Conservation (phyloP, 2,329 filamentous ascomycete species). For the Neopestalotiopsis sp. region DNA sequence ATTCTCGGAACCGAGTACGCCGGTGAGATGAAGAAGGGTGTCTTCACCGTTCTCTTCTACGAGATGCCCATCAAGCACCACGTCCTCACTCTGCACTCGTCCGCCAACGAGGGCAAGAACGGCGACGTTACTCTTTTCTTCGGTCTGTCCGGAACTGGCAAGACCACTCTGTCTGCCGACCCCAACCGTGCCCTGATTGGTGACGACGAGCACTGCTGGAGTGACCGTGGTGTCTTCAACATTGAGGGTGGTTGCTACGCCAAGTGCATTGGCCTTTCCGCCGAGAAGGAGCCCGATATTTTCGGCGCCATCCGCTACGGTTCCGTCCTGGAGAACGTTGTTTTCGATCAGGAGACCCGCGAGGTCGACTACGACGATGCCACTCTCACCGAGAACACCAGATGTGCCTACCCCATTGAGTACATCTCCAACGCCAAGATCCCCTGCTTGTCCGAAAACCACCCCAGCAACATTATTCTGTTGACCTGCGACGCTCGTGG, state of each 20-base stretch:
- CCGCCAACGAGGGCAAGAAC: conserved; percentile 92
- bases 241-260: conserved; percentile 99
- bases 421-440: conserved; percentile 99
- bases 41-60: conserved; percentile 99
- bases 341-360: conserved; percentile 90
- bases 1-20: conserved; percentile 99
- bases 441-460: conserved; percentile 84
- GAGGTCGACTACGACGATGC: conserved; percentile 94
- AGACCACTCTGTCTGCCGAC: conserved; percentile 97
- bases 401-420: conserved; percentile 98
- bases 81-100: conserved; percentile 96
- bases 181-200: conserved; percentile 95
- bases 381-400: conserved; percentile 97
- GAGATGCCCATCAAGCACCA: conserved; percentile 99
- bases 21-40: conserved; percentile 96
- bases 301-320: conserved; percentile 95
- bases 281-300: conserved; percentile 99
- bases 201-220: conserved; percentile 99
- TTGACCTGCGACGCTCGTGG: conserved; percentile 97
- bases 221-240: conserved; percentile 96
- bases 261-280: conserved; percentile 96
- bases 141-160: conserved; percentile 96
- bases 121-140: conserved; percentile 99
- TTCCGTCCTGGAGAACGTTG: conserved; percentile 97
- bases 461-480: conserved; percentile 97